phyloP scores from a whole-genome alignment of 208 protist genomes.

The Crithidia brevicula region DNA sequence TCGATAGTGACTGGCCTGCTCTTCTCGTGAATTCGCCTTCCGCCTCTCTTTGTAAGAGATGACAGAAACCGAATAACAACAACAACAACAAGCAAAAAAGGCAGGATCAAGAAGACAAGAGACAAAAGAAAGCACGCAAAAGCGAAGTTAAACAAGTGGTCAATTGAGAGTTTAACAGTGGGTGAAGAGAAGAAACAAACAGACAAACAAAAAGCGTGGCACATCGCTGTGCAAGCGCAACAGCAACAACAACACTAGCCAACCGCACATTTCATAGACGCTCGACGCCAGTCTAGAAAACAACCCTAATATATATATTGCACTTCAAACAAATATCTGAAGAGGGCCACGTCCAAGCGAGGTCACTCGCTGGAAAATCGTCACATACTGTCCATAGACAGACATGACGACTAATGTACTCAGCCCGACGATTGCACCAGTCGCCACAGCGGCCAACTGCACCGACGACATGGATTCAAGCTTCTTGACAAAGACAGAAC shows the following conservation, averaged over 20 bases:
- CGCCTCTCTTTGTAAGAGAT: too few species aligned
- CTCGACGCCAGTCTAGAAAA: too few species aligned
- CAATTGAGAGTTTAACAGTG: too few species aligned
- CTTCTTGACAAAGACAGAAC: constrained; percentile 35
- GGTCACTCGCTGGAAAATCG: constrained; percentile 49
- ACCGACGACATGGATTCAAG: constrained; percentile 43
- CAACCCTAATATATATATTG: too few species aligned
- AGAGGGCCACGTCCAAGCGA: constrained; percentile 25
- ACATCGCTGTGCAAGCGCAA: too few species aligned
- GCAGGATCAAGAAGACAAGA: constrained; percentile 18
- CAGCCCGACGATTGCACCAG: constrained; percentile 29
- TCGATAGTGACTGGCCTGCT: too few species aligned
- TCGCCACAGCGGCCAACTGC: constrained; percentile 26
- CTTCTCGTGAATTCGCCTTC: too few species aligned
- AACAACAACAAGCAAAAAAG: constrained; percentile 11
- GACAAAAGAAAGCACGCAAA: background rate
- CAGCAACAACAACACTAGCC: too few species aligned
- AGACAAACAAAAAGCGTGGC: too few species aligned
- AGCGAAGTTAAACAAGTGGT: too few species aligned
- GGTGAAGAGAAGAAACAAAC: too few species aligned
- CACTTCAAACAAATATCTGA: constrained; percentile 6
- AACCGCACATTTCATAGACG: too few species aligned
- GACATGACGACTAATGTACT: constrained; percentile 19
- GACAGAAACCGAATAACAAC: background rate
- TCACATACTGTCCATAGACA: constrained; percentile 49